Conservation (phyloP, 176 grass and related monocot genomes). For the Hsuehochloa calcarea region DNA sequence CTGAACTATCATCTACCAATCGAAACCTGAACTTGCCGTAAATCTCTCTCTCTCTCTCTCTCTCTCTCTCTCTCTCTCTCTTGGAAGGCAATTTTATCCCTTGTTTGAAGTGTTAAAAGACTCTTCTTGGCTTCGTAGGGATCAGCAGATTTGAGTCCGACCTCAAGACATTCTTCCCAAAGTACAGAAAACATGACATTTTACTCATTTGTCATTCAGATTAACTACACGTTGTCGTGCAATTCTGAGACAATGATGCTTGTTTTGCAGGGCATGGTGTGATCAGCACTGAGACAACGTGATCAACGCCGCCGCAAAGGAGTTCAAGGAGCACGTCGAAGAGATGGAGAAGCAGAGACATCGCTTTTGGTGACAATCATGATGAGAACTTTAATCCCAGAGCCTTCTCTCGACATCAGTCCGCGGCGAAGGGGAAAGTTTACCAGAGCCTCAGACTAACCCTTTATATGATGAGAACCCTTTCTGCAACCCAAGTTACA, state of each 20-base stretch:
- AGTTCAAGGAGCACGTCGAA: constrained; percentile 64
- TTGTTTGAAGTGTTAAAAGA: neutral
- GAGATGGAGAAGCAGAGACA: constrained; percentile 62
- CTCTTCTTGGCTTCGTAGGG: constrained; percentile 32
- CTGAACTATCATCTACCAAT: constrained; percentile 62
- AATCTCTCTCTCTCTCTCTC: too few species aligned
- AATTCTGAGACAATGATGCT: neutral
- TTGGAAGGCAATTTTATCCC: neutral
- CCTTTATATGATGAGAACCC: constrained; percentile 53
- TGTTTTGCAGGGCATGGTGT: constrained; percentile 65
- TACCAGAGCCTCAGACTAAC: constrained; percentile 40
- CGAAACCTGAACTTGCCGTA: constrained; percentile 73
- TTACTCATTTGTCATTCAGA: neutral
- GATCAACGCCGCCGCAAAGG: constrained; percentile 65
- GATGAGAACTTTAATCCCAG: constrained; percentile 72
- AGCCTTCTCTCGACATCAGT: constrained; percentile 39
- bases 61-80: too few species aligned
- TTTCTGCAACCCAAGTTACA: constrained; percentile 38
- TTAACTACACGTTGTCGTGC: neutral
- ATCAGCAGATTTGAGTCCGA: constrained; percentile 77
- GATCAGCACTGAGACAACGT: constrained; percentile 64
- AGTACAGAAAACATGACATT: constrained; percentile 22
- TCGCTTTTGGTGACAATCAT: constrained; percentile 50
- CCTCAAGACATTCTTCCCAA: constrained; percentile 82
- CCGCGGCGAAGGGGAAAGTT: constrained; percentile 16